Conservation (phyloP, 2,329 filamentous ascomycete species). For the Xylariaceae sp. region DNA sequence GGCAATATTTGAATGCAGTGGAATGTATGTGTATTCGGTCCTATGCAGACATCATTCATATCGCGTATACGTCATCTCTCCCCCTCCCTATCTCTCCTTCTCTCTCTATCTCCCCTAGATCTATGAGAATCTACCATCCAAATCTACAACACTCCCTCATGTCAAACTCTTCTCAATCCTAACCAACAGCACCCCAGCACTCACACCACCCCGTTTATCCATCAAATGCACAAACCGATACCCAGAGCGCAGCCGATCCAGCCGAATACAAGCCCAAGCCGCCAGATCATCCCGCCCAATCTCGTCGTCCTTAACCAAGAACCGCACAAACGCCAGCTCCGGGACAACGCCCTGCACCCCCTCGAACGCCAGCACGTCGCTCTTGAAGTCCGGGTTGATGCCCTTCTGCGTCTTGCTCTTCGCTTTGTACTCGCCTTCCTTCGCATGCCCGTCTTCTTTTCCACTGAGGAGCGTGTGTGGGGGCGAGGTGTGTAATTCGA, state of each 20-base stretch:
- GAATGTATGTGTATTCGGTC: too few species aligned
- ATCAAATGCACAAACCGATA: constrained; percentile 76
- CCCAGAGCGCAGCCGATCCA: constrained; percentile 75
- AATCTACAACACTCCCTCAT: constrained; percentile 8
- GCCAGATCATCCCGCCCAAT: constrained; percentile 74
- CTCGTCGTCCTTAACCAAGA: constrained; percentile 87
- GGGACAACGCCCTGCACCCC: constrained; percentile 58
- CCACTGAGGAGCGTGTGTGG: constrained; percentile 22
- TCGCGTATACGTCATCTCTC: too few species aligned
- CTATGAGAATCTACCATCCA: too few species aligned
- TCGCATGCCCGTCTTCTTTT: constrained; percentile 50
- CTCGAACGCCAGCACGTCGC: constrained; percentile 57
- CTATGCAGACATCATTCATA: too few species aligned
- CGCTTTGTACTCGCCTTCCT: constrained; percentile 57
- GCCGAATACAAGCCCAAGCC: constrained; percentile 83
- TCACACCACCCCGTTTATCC: constrained; percentile 65
- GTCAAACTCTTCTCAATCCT: constrained; percentile 59
- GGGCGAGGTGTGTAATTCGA: constrained; percentile 75
- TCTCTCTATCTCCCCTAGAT: background rate
- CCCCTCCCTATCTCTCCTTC: too few species aligned
- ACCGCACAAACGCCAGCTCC: constrained; percentile 70
- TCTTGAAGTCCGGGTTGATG: constrained; percentile 60
- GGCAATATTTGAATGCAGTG: too few species aligned
- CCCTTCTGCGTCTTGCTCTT: constrained; percentile 59
- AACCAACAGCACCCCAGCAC: constrained; percentile 69